Evolutionary conservation across 2,329 filamentous ascomycete genomes (phyloP).

Genomic region (Leptodontidium sp.): DNA sequence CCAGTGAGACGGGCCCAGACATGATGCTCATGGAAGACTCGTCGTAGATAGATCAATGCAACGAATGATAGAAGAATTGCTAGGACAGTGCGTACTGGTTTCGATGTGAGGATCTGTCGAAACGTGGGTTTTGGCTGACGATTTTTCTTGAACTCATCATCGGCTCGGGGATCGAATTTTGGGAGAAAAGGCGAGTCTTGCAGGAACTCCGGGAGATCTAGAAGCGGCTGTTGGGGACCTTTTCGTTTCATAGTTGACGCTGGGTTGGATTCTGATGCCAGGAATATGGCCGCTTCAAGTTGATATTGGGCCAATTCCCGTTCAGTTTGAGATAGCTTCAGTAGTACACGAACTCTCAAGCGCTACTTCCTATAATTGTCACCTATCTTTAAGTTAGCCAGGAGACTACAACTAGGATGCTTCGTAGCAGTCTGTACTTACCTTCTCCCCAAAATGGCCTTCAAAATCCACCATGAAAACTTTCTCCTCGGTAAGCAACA

Average conservation of each 20-base stretch:
- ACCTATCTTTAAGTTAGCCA: too few species aligned
- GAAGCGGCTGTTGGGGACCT: not conserved
- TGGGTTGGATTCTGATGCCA: not conserved
- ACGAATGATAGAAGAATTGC: constrained; percentile 12
- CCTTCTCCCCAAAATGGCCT: too few species aligned
- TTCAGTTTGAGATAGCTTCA: not conserved
- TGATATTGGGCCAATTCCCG: not conserved
- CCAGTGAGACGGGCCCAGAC: constrained; percentile 24
- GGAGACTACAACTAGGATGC: too few species aligned
- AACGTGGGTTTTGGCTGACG: constrained; percentile 44
- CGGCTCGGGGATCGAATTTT: constrained; percentile 16
- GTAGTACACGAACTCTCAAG: too few species aligned
- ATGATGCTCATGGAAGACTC: constrained; percentile 1
- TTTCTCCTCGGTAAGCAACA: too few species aligned
- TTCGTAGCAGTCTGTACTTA: too few species aligned
- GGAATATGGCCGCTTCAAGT: not conserved
- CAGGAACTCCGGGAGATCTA: constrained; percentile 38
- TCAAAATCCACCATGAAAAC: too few species aligned
- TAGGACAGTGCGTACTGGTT: constrained; percentile 14
- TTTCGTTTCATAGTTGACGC: constrained; percentile 20
- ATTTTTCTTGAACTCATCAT: constrained; percentile 10
- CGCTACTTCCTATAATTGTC: too few species aligned
- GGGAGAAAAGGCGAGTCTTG: constrained; percentile 43
- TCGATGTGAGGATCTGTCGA: constrained; percentile 47
- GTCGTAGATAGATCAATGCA: constrained; percentile 16